A percentile compares a stretch with the other conserved stretches of the same genome.
Conservation (phyloP, 2,329 filamentous ascomycete genomes). For the Colletotrichum sp. region DNA sequence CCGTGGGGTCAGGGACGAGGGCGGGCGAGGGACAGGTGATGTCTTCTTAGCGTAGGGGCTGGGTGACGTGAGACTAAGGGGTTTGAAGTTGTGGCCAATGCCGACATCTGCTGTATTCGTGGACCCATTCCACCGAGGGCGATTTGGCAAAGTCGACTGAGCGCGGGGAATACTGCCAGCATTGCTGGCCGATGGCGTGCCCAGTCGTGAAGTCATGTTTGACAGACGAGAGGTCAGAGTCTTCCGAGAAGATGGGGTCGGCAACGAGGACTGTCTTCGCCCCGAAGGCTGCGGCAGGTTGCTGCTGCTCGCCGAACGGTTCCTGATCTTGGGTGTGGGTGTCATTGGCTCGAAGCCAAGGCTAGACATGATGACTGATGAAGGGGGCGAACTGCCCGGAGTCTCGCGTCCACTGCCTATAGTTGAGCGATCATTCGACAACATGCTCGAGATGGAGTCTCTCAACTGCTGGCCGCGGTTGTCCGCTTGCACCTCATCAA, state of each 20-base stretch:
- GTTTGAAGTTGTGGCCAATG: constrained; percentile 72
- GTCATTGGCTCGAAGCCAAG: constrained; percentile 56
- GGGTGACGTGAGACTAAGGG: constrained; percentile 64
- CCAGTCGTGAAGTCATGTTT: constrained; percentile 55
- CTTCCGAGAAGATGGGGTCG: constrained; percentile 48
- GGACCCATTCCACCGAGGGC: constrained; percentile 76
- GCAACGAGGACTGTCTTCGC: constrained; percentile 54
- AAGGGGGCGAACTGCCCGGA: constrained; percentile 70
- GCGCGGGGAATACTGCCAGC: constrained; percentile 45
- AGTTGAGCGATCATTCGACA: constrained; percentile 81
- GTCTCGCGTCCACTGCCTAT: constrained; percentile 73
- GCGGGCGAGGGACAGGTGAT: constrained; percentile 44
- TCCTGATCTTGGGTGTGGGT: constrained; percentile 47
- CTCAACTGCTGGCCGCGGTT: constrained; percentile 76
- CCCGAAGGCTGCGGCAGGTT: constrained; percentile 49
- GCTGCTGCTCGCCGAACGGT: constrained; percentile 54
- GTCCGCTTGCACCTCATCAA: constrained; percentile 75
- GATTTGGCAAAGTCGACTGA: constrained; percentile 52
- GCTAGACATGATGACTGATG: constrained; percentile 65
- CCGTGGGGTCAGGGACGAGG: constrained; percentile 46
- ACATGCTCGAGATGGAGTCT: constrained; percentile 91
- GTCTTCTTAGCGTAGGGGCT: constrained; percentile 59
- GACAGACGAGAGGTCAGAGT: constrained; percentile 50
- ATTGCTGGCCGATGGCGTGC: constrained; percentile 36
- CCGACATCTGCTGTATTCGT: constrained; percentile 69